These are phyloP conservation scores for Saccharomyces hybrid DNA, from an alignment of 1,139 yeast species.

Conservation along the genomic window DNA sequence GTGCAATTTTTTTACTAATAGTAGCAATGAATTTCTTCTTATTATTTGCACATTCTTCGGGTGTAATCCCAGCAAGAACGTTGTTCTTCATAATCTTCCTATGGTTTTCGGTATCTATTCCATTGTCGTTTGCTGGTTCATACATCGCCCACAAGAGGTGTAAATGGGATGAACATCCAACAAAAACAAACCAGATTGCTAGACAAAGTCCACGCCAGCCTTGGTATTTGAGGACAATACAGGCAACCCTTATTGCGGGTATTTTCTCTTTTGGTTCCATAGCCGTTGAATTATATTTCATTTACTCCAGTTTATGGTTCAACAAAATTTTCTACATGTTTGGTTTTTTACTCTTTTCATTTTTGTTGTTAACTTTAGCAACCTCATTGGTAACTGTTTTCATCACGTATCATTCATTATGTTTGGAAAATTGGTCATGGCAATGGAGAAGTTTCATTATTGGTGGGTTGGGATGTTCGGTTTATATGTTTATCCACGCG, in stretches of 20 bases:
- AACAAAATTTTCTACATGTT: slow-evolving; percentile 93
- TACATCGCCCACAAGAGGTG: slow-evolving; percentile 64
- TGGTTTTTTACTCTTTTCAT: slow-evolving; percentile 88
- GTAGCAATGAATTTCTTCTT: slow-evolving; percentile 74
- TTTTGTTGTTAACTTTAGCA: slow-evolving; percentile 71
- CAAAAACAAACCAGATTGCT: slow-evolving; percentile 87
- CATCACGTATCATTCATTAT: slow-evolving; percentile 75
- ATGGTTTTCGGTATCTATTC: slow-evolving; percentile 83
- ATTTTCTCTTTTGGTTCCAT: slow-evolving; percentile 92
- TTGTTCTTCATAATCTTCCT: slow-evolving; percentile 71
- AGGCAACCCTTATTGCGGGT: slow-evolving; percentile 72
- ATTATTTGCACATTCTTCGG: slow-evolving; percentile 72
- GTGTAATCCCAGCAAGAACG: slow-evolving; percentile 91
- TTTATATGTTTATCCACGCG: slow-evolving; percentile 80
- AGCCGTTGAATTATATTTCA: slow-evolving; percentile 88
- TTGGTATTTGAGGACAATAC: slow-evolving; percentile 63
- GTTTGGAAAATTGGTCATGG: slow-evolving; percentile 93
- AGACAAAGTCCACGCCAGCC: slow-evolving; percentile 93
- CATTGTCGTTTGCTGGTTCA: slow-evolving; percentile 76
- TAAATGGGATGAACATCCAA: slow-evolving; percentile 49
- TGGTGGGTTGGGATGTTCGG: slow-evolving; percentile 76
- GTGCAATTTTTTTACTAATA: slow-evolving; percentile 55
- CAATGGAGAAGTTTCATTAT: slow-evolving; percentile 88
- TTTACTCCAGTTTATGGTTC: slow-evolving; percentile 85
- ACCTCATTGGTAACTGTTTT: slow-evolving; percentile 75